Base-by-base conservation (phyloP, 1,139 yeast genomes). In the Hemisphaericaspora lyxosophila region DNA sequence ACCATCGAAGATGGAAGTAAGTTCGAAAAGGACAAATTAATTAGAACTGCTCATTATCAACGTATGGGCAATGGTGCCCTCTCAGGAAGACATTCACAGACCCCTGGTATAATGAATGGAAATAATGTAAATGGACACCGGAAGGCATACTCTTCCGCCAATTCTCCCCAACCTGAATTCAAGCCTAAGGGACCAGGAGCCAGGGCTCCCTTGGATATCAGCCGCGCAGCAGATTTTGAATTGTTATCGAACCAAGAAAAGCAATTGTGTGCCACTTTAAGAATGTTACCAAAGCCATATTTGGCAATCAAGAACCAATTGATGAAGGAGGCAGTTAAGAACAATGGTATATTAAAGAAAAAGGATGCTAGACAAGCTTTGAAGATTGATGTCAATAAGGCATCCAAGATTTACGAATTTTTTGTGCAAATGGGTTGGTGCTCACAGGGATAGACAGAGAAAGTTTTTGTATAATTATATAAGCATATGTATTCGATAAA, bases 381-480 rank as follows among this genome's bases (percentile, higher is more conserved):
- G 42, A 86, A 88, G 54, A 83, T 92, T 42, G 98, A 94, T 55
- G 85, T 88, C 20, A 76, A 78, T 50, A 92, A 92, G 60, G 88
- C 96, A 1, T 82, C 88, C 18, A 81, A 84, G 57, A 85, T 92
- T 36, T 90, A 85, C 60, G 97, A 92, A 56, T 92, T 92, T 55
- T 90, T 92, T 60, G 88, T 85, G 44, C 82, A 82, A 44, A 96
- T 90, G 74, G 85, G 89, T 42, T 92, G 98, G 98, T 70, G 74
- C 44, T 59, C 71, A 7, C 77, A 69, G 40, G 75, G 74, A 3
- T 71, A 54, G 31, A 27, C 26, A 12, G 9, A 27, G 13, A 16
- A 11, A 5, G 15, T 12, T 12, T 11, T 6, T 13, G 13, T 7
- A 11, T 30, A 6, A 24, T 24, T 25, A 35, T 26, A 26, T 20